phyloP scores from a whole-genome alignment of 2,329 filamentous ascomycete species.

The Rugonectria rugulosa region DNA sequence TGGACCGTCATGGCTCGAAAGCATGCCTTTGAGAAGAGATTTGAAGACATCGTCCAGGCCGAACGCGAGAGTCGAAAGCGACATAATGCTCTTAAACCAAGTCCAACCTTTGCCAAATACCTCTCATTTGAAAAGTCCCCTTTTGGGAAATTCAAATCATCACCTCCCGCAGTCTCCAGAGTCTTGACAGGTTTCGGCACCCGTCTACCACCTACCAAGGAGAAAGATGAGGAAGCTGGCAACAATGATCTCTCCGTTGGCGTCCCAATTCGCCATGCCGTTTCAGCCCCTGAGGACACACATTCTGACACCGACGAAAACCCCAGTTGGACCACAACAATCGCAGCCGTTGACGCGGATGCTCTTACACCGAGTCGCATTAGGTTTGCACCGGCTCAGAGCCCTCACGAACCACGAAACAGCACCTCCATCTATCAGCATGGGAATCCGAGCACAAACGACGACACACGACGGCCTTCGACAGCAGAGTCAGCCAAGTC shows the following conservation, averaged over 20 bases:
- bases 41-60: constrained; percentile 59
- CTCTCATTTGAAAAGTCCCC: constrained; percentile 32
- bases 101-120: constrained; percentile 24
- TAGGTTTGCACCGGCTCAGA: constrained; percentile 22
- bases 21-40: constrained; percentile 67
- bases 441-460: constrained; percentile 13
- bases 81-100: constrained; percentile 15
- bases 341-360: constrained; percentile 19
- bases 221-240: constrained; percentile 14
- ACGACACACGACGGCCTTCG: constrained; percentile 26
- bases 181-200: constrained; percentile 28
- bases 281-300: constrained; percentile 28
- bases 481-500: constrained; percentile 28
- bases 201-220: constrained; percentile 22
- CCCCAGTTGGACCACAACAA: constrained; percentile 33
- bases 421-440: constrained; percentile 33
- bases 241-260: constrained; percentile 8
- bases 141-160: constrained; percentile 31
- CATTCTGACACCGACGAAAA: constrained; percentile 31
- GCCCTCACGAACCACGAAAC: constrained; percentile 16
- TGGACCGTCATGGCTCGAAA: constrained; percentile 69
- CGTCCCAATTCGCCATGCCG: constrained; percentile 25
- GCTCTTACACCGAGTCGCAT: constrained; percentile 32
- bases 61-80: constrained; percentile 43
- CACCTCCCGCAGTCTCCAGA: constrained; percentile 16